These are phyloP conservation scores for Alloteropsis semialata DNA, from an alignment of 176 grass and related monocot genomes.

Conservation along the genomic window DNA sequence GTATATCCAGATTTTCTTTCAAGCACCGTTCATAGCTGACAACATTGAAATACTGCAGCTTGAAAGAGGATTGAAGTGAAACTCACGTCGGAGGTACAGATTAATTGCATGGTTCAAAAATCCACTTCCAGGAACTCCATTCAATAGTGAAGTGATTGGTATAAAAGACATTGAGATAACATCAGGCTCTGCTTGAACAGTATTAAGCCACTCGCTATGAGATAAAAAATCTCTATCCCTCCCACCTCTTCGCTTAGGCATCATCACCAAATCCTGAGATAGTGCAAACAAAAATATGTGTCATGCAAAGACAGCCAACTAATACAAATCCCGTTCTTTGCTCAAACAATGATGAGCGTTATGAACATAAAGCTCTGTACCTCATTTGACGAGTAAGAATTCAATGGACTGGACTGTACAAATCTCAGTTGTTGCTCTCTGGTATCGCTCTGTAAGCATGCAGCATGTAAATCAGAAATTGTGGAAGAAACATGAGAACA, in stretches of 20 bases:
- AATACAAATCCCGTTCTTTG: slow-evolving; percentile 4
- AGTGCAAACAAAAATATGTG: slow-evolving; percentile 17
- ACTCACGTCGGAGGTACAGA: slow-evolving; percentile 90
- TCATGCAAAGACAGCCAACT: slow-evolving; percentile 23
- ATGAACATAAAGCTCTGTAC: slow-evolving; percentile 38
- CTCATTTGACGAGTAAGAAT: slow-evolving; percentile 66
- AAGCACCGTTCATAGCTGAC: neutral
- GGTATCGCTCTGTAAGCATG: slow-evolving; percentile 43
- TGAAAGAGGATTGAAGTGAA: slow-evolving; percentile 15
- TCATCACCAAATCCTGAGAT: slow-evolving; percentile 71
- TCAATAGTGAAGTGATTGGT: slow-evolving; percentile 95
- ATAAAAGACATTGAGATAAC: slow-evolving; percentile 96
- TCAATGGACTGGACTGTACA: slow-evolving; percentile 57
- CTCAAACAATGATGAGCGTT: neutral
- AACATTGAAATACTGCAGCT: neutral
- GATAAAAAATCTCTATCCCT: slow-evolving; percentile 66
- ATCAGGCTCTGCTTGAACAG: slow-evolving; percentile 76
- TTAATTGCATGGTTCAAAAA: slow-evolving; percentile 98
- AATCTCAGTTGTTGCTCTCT: slow-evolving; percentile 88
- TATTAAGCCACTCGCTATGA: slow-evolving; percentile 81
- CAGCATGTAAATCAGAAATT: neutral
- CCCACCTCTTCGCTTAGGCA: slow-evolving; percentile 85
- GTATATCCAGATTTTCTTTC: slow-evolving; percentile 13
- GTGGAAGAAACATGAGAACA: neutral
- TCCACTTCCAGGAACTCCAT: slow-evolving; percentile 93